phyloP scores from a whole-genome alignment of 345 rosid genomes.

The Murraya paniculata region DNA sequence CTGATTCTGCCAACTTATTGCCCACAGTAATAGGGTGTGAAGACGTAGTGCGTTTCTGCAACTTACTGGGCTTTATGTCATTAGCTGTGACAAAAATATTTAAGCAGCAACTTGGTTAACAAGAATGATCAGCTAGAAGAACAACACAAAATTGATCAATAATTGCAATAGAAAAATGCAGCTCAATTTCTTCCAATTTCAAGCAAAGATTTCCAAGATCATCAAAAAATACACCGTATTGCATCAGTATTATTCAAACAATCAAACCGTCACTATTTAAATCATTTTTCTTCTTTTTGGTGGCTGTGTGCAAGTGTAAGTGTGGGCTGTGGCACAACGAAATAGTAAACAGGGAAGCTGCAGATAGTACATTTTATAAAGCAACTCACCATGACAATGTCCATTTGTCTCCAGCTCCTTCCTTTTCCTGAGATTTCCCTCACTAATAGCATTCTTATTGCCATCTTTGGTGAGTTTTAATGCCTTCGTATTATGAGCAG shows the following conservation, averaged over 20 bases:
- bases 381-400: constrained; percentile 59
- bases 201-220: not conserved
- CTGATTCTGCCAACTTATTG: constrained; percentile 21
- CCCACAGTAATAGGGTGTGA: constrained; percentile 9
- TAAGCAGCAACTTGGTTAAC: constrained; percentile 12
- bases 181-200: not conserved
- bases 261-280: not conserved
- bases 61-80: constrained; percentile 45
- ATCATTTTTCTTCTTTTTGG: no score
- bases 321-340: not conserved
- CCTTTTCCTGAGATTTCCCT: constrained; percentile 52
- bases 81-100: constrained; percentile 39
- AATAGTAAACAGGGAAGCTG: not conserved
- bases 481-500: constrained; percentile 16
- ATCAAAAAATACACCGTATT: not conserved
- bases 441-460: constrained; percentile 24
- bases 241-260: not conserved
- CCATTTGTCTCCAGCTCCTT: constrained; percentile 62
- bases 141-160: not conserved
- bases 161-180: not conserved
- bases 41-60: constrained; percentile 21
- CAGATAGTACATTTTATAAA: not conserved
- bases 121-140: not conserved
- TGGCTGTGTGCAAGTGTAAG: not conserved
- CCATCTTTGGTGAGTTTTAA: constrained; percentile 23